Conservation (phyloP, 805 yeast genomes). For the Clavispora carvajalis region DNA sequence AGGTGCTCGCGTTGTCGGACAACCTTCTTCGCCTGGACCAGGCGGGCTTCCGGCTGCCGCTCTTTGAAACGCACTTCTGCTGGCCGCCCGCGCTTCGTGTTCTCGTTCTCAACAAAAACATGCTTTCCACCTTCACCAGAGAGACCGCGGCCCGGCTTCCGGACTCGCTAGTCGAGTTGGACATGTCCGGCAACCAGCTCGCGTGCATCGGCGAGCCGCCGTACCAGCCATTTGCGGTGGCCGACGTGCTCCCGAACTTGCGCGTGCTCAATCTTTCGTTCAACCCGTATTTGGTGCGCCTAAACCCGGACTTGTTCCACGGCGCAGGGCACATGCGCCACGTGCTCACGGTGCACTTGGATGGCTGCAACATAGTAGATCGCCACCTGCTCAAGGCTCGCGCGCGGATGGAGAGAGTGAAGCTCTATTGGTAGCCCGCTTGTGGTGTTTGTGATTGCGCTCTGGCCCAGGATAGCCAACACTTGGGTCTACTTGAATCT, state of each 20-base stretch:
- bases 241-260: conserved; percentile 9
- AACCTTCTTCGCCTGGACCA: conserved; percentile 17
- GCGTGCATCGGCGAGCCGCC: conserved; percentile 7
- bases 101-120: conserved; percentile 24
- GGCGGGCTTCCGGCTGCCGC: neutral
- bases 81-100: conserved; percentile 22
- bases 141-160: conserved; percentile 24
- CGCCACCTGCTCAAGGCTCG: conserved; percentile 4
- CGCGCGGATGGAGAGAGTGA: neutral
- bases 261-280: conserved; percentile 6
- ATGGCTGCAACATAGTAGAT: conserved; percentile 5
- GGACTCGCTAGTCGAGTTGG: conserved; percentile 19
- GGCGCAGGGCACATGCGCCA: neutral
- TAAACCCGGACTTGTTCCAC: conserved; percentile 5
- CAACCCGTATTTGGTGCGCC: conserved; percentile 4
- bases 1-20: conserved; percentile 21
- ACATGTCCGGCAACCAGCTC: conserved; percentile 18
- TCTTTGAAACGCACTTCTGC: conserved; percentile 13
- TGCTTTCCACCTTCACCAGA: conserved; percentile 15
- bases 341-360: conserved; percentile 2
- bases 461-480: no score
- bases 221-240: conserved; percentile 3
- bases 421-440: neutral
- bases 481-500: no score
- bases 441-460: no score